Conservation (phyloP, 1,139 yeast genomes). For the Spathaspora sp. region DNA sequence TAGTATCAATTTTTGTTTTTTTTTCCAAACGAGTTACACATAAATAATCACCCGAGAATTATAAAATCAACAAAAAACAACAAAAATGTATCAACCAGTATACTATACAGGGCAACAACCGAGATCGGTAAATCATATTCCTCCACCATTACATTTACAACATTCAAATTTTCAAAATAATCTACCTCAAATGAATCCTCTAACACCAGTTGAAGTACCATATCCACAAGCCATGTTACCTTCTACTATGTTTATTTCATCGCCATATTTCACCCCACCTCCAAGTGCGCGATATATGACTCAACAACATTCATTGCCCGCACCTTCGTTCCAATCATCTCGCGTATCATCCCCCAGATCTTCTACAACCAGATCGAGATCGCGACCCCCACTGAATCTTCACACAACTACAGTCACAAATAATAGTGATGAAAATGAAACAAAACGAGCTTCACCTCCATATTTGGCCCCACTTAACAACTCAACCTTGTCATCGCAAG, state of each 20-base stretch:
- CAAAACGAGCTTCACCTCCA: slow-evolving; percentile 12
- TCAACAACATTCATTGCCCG: slow-evolving; percentile 2
- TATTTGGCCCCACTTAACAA: slow-evolving; percentile 21
- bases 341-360: slow-evolving; percentile 11
- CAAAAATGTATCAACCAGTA: slow-evolving; percentile 9
- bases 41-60: too few relatives aligned
- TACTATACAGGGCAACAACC: slow-evolving; percentile 7
- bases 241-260: slow-evolving; percentile 61
- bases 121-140: slow-evolving; percentile 10
- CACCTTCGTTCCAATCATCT: slow-evolving; percentile 5
- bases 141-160: slow-evolving; percentile 11
- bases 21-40: background rate
- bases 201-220: slow-evolving; percentile 51
- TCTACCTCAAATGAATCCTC: slow-evolving; percentile 11
- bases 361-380: slow-evolving; percentile 3
- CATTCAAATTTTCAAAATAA: slow-evolving; percentile 5
- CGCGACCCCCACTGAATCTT: slow-evolving; percentile 2
- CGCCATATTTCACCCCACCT: slow-evolving; percentile 57
- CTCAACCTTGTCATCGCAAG: slow-evolving; percentile 7
- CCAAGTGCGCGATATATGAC: slow-evolving; percentile 15
- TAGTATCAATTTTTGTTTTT: background rate
- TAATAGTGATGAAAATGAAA: slow-evolving; percentile 2
- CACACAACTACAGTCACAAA: background rate
- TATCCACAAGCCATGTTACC: slow-evolving; percentile 70
- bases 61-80: too few relatives aligned